phyloP scores from a whole-genome alignment of 2,329 filamentous ascomycete species.

The Nothopassalora personata region DNA sequence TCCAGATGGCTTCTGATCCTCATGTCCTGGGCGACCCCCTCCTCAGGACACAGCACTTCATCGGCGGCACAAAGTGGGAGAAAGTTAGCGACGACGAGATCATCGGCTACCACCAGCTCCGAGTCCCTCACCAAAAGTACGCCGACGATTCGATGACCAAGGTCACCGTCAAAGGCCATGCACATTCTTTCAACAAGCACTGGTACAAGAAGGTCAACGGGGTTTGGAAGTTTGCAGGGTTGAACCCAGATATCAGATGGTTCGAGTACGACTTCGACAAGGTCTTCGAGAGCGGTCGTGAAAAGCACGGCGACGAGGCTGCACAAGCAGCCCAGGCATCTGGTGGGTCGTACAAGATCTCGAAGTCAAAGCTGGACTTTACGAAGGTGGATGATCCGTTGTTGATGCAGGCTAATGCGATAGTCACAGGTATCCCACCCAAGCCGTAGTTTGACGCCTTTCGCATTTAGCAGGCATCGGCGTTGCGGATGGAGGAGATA shows the following conservation, averaged over 20 bases:
- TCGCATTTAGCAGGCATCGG: not conserved
- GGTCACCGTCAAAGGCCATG: conserved; percentile 52
- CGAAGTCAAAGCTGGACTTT: conserved; percentile 9
- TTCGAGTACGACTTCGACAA: conserved; percentile 53
- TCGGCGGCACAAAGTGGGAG: conserved; percentile 50
- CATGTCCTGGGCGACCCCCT: conserved; percentile 50
- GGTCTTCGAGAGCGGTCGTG: conserved; percentile 47
- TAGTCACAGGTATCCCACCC: conserved; percentile 21
- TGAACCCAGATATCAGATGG: conserved; percentile 52
- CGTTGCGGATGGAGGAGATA: not conserved
- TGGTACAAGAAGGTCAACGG: conserved; percentile 55
- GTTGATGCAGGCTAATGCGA: conserved; percentile 17
- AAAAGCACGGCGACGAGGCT: conserved; percentile 38
- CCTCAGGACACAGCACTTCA: conserved; percentile 54
- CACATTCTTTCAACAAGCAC: conserved; percentile 50
- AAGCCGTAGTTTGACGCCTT: conserved; percentile 3
- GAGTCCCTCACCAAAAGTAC: conserved; percentile 55
- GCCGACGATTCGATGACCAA: conserved; percentile 43
- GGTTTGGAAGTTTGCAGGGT: conserved; percentile 54
- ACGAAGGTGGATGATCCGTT: conserved; percentile 14
- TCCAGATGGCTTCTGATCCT: conserved; percentile 49
- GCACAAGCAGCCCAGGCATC: conserved; percentile 34
- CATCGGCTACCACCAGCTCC: conserved; percentile 51
- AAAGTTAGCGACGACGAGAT: conserved; percentile 47
- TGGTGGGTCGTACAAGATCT: conserved; percentile 4